Evolutionary conservation across 2,329 filamentous ascomycete species (phyloP).

Genomic region (Dryadomyces sulphureus): DNA sequence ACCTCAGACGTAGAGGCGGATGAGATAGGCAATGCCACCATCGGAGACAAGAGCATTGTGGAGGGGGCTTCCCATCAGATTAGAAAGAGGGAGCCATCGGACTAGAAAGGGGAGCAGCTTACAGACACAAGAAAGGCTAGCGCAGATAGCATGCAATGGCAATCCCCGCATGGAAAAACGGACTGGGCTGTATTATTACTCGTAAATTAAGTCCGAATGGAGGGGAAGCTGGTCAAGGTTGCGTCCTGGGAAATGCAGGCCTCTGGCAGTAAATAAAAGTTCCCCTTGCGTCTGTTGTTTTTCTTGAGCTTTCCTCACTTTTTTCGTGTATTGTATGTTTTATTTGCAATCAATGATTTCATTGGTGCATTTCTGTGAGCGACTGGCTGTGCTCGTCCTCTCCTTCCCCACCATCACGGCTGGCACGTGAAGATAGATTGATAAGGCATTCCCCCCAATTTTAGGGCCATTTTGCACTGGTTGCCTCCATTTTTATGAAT

Average conservation of each 20-base stretch:
- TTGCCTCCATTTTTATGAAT: not conserved
- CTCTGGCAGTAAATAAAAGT: not conserved
- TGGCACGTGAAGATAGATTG: conserved; percentile 3
- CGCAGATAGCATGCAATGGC: no score
- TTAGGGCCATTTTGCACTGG: not conserved
- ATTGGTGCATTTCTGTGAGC: not conserved
- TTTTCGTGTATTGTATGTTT: not conserved
- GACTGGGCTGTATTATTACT: no score
- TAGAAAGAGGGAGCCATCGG: no score
- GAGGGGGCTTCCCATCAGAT: no score
- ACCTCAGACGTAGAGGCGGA: conserved; percentile 21
- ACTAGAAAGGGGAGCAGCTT: no score
- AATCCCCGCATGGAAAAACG: no score
- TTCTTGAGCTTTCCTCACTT: not conserved
- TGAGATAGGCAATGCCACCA: conserved; percentile 19
- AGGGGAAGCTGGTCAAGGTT: no score
- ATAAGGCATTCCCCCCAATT: not conserved
- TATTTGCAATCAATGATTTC: not conserved
- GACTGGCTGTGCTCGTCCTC: not conserved
- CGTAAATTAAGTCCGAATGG: no score
- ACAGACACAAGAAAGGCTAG: no score
- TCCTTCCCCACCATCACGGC: not conserved
- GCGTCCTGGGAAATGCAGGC: not conserved
- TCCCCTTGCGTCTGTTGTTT: not conserved
- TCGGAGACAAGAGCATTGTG: conserved; percentile 8